Evolutionary conservation across 1,284 basidiomycete species (phyloP).

Genomic region (Volvariella volvacea): DNA sequence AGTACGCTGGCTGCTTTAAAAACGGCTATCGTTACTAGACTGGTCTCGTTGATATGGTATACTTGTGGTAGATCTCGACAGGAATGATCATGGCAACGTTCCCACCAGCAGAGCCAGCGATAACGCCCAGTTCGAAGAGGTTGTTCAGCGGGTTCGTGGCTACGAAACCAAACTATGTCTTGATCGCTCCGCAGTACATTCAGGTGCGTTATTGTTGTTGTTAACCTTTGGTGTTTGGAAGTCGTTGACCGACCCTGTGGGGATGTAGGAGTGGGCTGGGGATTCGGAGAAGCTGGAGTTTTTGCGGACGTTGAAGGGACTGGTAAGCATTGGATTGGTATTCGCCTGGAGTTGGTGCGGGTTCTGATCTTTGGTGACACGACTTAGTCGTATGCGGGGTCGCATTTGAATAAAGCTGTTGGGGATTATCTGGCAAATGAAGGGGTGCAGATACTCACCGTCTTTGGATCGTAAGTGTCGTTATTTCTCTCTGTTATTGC

Average conservation of each 20-base stretch:
- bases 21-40: no score
- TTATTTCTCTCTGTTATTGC: background rate
- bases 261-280: background rate
- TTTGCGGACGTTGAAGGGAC: background rate
- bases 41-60: background rate
- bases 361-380: no score
- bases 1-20: no score
- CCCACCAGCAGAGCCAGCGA: slow-evolving; percentile 3
- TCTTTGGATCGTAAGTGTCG: slow-evolving; percentile 15
- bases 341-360: no score
- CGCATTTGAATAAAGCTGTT: slow-evolving; percentile 17
- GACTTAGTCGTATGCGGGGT: slow-evolving; percentile 20
- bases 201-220: background rate
- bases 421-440: slow-evolving; percentile 16
- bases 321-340: no score
- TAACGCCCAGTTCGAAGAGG: slow-evolving; percentile 9
- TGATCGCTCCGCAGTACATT: slow-evolving; percentile 1
- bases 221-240: no score
- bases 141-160: slow-evolving; percentile 6
- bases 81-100: background rate
- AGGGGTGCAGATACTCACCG: slow-evolving; percentile 16
- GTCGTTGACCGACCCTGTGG: no score
- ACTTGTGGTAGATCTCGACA: background rate
- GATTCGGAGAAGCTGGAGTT: background rate
- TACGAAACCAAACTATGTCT: slow-evolving; percentile 1